Evolutionary conservation across 2,329 filamentous ascomycete genomes (phyloP).

Genomic region (Zymoseptoria ardabiliae): DNA sequence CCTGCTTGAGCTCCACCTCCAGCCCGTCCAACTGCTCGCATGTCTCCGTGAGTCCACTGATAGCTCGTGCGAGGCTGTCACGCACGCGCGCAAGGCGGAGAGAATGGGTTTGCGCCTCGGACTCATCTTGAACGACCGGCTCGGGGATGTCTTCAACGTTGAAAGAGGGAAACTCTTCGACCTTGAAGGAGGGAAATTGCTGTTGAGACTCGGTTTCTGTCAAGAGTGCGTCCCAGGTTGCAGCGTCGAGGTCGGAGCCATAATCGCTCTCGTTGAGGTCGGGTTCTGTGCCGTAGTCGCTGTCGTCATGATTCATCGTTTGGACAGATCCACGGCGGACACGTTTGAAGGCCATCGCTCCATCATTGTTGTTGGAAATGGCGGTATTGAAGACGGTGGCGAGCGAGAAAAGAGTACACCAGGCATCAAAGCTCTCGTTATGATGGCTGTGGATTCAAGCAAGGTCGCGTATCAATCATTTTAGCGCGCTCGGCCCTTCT

Average conservation of each 20-base stretch:
- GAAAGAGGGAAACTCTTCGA: neutral
- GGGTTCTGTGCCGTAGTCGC: conserved; percentile 8
- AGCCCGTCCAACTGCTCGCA: neutral
- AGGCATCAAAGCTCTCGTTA: neutral
- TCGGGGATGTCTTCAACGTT: conserved; percentile 15
- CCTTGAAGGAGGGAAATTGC: neutral
- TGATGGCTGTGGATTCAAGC: no score
- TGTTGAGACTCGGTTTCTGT: conserved; percentile 35
- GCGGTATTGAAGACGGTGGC: neutral
- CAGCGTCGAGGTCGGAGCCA: conserved; percentile 57
- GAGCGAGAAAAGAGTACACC: neutral
- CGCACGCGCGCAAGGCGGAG: conserved; percentile 14
- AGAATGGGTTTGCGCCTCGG: conserved; percentile 6
- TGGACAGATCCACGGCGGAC: neutral
- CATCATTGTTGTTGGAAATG: neutral
- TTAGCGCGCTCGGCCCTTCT: neutral
- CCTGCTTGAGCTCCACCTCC: neutral
- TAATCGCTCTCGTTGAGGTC: conserved; percentile 46
- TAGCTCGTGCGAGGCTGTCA: conserved; percentile 6
- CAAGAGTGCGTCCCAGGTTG: conserved; percentile 46
- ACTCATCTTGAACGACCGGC: conserved; percentile 18
- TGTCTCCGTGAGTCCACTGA: neutral
- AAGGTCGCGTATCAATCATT: neutral
- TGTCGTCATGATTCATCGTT: conserved; percentile 1
- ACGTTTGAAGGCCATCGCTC: neutral